Evolutionary conservation across 257 asterid species (phyloP).

Genomic region (Thymus mandschuricus): DNA sequence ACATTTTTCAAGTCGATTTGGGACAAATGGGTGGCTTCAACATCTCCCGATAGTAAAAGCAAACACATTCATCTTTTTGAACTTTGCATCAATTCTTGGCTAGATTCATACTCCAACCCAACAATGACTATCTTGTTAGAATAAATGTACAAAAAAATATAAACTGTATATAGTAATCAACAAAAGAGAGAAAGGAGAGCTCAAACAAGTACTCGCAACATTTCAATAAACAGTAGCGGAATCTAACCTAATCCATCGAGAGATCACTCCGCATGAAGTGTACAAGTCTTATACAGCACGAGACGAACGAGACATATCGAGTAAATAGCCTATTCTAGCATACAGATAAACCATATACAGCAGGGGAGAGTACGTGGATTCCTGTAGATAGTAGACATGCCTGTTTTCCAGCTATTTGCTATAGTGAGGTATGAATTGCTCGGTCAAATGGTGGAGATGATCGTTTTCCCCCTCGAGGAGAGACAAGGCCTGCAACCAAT

Average conservation of each 20-base stretch:
- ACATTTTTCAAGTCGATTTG: no score
- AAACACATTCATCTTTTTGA: no score
- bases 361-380: neutral
- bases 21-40: no score
- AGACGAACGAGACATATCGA: neutral
- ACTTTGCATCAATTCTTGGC: no score
- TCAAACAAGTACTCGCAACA: no score
- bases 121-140: no score
- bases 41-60: no score
- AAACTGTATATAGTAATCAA: neutral
- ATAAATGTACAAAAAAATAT: no score
- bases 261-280: conserved; percentile 4
- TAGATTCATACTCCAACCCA: no score
- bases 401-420: conserved; percentile 33
- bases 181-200: neutral
- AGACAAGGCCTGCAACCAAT: conserved; percentile 53
- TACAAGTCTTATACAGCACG: neutral
- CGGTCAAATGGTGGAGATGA: conserved; percentile 50
- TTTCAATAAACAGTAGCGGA: neutral
- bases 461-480: conserved; percentile 70
- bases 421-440: conserved; percentile 62
- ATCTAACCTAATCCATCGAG: neutral
- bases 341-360: neutral
- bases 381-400: neutral
- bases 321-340: conserved; percentile 5